Evolutionary conservation across 2,329 filamentous ascomycete species (phyloP).

Genomic region (Ophiosphaerella narmari): DNA sequence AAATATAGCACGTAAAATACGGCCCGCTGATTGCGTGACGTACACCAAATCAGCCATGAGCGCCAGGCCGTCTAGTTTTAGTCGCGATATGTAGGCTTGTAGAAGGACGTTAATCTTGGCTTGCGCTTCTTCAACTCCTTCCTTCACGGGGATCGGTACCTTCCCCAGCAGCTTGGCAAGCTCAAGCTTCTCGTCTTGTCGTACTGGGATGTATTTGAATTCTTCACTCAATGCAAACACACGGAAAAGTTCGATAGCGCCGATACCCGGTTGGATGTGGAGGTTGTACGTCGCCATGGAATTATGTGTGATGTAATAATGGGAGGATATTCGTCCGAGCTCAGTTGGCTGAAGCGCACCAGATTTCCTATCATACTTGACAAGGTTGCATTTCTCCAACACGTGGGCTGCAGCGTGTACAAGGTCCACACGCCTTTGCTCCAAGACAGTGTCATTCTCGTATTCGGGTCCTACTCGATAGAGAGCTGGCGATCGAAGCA

Average conservation of each 20-base stretch:
- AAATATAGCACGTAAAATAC: slow-evolving; percentile 93
- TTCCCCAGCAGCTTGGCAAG: slow-evolving; percentile 86
- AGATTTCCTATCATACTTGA: slow-evolving; percentile 94
- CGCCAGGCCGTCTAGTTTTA: slow-evolving; percentile 91
- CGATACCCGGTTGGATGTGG: slow-evolving; percentile 90
- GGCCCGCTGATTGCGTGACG: slow-evolving; percentile 94
- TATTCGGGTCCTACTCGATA: slow-evolving; percentile 98
- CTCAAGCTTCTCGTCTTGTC: slow-evolving; percentile 96
- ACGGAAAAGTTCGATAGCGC: slow-evolving; percentile 93
- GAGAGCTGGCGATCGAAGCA: slow-evolving; percentile 91
- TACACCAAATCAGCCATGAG: slow-evolving; percentile 99
- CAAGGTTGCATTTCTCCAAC: slow-evolving; percentile 82
- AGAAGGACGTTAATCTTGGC: slow-evolving; percentile 98
- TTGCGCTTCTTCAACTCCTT: slow-evolving; percentile 94
- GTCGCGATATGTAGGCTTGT: slow-evolving; percentile 93
- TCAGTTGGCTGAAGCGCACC: slow-evolving; percentile 90
- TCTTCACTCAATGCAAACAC: slow-evolving; percentile 95
- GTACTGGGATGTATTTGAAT: slow-evolving; percentile 98
- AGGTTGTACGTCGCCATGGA: slow-evolving; percentile 98
- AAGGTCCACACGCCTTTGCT: slow-evolving; percentile 97
- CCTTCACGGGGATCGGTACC: slow-evolving; percentile 95
- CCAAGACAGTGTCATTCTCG: slow-evolving; percentile 85
- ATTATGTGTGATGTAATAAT: slow-evolving; percentile 96
- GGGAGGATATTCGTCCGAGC: slow-evolving; percentile 91
- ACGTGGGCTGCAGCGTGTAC: slow-evolving; percentile 91